Base-by-base conservation (phyloP, 2,329 filamentous ascomycete genomes). In the Bipolaris gigantea region DNA sequence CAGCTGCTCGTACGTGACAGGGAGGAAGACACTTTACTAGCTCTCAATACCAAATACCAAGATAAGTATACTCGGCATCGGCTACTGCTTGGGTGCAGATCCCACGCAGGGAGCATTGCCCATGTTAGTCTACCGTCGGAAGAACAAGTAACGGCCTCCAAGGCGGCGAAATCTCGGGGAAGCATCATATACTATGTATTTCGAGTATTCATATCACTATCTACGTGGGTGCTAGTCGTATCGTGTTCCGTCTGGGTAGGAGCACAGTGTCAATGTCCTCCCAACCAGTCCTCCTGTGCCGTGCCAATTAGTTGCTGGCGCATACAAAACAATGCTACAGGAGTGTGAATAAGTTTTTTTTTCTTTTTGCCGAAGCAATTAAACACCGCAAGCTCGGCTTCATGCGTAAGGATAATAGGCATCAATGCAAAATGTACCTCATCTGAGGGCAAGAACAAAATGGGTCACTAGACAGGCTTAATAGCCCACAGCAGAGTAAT, bases 401-500 rank as follows among this genome's bases (percentile, higher is more conserved):
- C 32, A 55, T 59, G 60, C 60, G 19, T 47, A 10, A 8, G 19
- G 23, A 36, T 13, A 36, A 27, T 27, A 11, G n/a, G 25, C 47
- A 35, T 21, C 19, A 36, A 43, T 53, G 45, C 44, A 54, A 42
- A 50, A 60, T 35, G 23, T 16, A 30, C 23, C 41, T 52, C 53
- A 15, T 38, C 51, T 11, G 19, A 18, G 11, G 36, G 39, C 38
- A 38, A 52, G 41, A 46, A n/a, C 32, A 49, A n/a, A 51, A 42
- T 16, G 13, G 41, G 50, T 6, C 5, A 18, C 11, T 10, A n/a
- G 6, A 23, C 16, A 19, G 39, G 40, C 21, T 63, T 49, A 74
- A n/a, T 73, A 66, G 9, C 69, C 70, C 3, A 69, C 60, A 13
- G 64, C 66, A 15, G 71, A 73, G 53, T 74, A 73, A 51, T 74